Conservation (phyloP, 2,329 filamentous ascomycete genomes). For the Nemania sp. region DNA sequence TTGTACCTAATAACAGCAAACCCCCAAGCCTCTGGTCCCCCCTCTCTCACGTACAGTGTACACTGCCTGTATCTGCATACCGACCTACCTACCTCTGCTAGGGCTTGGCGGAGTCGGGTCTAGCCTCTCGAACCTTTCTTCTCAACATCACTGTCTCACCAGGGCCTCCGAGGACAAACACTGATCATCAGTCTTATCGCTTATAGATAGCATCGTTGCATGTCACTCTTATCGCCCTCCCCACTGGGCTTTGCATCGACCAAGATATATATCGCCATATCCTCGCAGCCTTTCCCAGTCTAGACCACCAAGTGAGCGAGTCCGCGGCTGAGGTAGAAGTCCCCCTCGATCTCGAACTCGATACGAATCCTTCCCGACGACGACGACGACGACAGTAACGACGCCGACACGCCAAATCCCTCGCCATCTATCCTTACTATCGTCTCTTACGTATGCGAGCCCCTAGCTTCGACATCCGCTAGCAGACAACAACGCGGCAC, state of each 20-base stretch:
- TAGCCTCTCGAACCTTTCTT: slow-evolving; percentile 28
- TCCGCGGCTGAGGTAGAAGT: slow-evolving; percentile 32
- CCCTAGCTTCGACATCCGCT: neutral
- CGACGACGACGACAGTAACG: neutral
- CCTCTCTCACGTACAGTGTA: neutral
- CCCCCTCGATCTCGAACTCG: slow-evolving; percentile 10
- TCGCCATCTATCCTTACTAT: slow-evolving; percentile 12
- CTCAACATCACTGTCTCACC: slow-evolving; percentile 12
- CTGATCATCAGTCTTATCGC: slow-evolving; percentile 29
- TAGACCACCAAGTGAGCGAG: slow-evolving; percentile 24
- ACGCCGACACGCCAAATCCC: slow-evolving; percentile 30
- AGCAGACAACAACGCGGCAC: slow-evolving; percentile 6
- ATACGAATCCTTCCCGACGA: slow-evolving; percentile 12
- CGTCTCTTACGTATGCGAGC: slow-evolving; percentile 25
- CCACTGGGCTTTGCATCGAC: slow-evolving; percentile 16
- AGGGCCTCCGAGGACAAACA: slow-evolving; percentile 19
- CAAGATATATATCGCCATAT: slow-evolving; percentile 35
- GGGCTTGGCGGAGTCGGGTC: slow-evolving; percentile 32
- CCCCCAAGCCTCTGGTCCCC: slow-evolving; percentile 8
- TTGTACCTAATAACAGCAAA: slow-evolving; percentile 16
- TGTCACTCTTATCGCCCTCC: slow-evolving; percentile 22
- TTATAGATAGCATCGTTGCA: slow-evolving; percentile 28
- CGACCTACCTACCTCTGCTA: slow-evolving; percentile 8
- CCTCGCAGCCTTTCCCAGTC: slow-evolving; percentile 36
- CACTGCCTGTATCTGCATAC: too few relatives aligned